Evolutionary conservation across 257 asterid genomes (phyloP).

Genomic region (Anisodus acutangulus): DNA sequence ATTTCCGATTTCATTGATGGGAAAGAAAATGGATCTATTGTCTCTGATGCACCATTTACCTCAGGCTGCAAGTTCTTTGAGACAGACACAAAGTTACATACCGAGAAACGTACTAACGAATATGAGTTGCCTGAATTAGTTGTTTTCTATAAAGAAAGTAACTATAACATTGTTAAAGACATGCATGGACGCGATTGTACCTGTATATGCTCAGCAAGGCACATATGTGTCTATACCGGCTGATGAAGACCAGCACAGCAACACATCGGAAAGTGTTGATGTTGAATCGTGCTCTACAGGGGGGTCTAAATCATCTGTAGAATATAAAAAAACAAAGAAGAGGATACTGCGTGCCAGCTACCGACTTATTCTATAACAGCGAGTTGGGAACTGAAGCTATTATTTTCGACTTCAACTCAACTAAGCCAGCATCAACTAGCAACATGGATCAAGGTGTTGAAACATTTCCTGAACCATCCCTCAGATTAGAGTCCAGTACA

Average conservation of each 20-base stretch:
- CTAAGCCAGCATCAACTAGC: constrained; percentile 30
- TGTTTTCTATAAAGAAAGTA: constrained; percentile 58
- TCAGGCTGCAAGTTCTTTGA: constrained; percentile 38
- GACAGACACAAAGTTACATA: constrained; percentile 36
- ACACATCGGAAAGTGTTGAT: constrained; percentile 39
- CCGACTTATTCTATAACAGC: constrained; percentile 41
- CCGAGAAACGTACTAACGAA: constrained; percentile 55
- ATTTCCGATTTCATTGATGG: constrained; percentile 29
- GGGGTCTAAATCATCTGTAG: constrained; percentile 34
- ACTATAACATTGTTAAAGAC: constrained; percentile 56
- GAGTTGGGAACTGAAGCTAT: constrained; percentile 51
- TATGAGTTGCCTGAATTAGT: constrained; percentile 61
- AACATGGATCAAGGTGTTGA: constrained; percentile 32
- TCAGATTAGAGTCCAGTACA: not conserved
- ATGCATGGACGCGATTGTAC: constrained; percentile 70
- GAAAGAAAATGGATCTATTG: constrained; percentile 38
- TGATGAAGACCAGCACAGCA: constrained; percentile 34
- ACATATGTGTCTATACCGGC: constrained; percentile 36
- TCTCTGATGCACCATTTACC: constrained; percentile 33
- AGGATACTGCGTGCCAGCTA: constrained; percentile 26
- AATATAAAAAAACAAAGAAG: constrained; percentile 19
- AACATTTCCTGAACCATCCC: constrained; percentile 10
- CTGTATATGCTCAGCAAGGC: constrained; percentile 40
- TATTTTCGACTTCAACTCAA: constrained; percentile 56
- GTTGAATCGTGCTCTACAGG: constrained; percentile 41